Base-by-base conservation (phyloP, 768 basidiomycete genomes). In the Hydnomerulius pinastri region DNA sequence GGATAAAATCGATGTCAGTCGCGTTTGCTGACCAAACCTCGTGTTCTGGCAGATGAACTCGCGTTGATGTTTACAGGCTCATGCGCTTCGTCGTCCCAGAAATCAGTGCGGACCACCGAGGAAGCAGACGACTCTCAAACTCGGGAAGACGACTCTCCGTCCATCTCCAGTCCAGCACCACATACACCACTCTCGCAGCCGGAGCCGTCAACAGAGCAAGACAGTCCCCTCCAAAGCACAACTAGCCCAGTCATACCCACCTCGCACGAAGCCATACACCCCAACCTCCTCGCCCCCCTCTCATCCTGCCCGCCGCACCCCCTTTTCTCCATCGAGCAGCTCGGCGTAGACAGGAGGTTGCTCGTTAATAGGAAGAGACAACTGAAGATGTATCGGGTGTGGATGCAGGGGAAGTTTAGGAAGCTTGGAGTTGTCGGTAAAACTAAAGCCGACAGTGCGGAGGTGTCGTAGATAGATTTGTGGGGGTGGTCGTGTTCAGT, bases 321-420 rank as follows among this genome's bases (percentile, higher is more conserved):
- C 5, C 72, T 92, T 29, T 95, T 98, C 68, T 64, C 75, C n/a
- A 78, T 83, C n/a, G 81, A 86, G 48, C 90, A 92, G 61, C 77
- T 98, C 2, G 94, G 93, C 2, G 81, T 94, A 6, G 97, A 99
- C 72, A 76, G 94, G 6, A 78, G 97, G 36, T 71, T 99, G 48
- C 76, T 98, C 37, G 86, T 99, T 45, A 99, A 99, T 63, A 78
- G 97, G 39, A 98, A 97, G 71, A 77, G 91, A 51, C 89, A 94
- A 71, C 71, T 97, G 43, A 96, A 96, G 70, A 99, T 99, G 97
- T 98, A 96, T 66, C 77, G 97, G 39, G 88, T 94, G 0, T 96
- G 92, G 92, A 83, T 94, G 85, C 92, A 95, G 69, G 90, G 82
- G 1, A 87, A 86, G 63, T 92, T 92, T 62, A 73, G 75, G 51